Evolutionary conservation across 83 land plant species (phyloP).

Genomic region (Diphasiastrum complanatum): DNA sequence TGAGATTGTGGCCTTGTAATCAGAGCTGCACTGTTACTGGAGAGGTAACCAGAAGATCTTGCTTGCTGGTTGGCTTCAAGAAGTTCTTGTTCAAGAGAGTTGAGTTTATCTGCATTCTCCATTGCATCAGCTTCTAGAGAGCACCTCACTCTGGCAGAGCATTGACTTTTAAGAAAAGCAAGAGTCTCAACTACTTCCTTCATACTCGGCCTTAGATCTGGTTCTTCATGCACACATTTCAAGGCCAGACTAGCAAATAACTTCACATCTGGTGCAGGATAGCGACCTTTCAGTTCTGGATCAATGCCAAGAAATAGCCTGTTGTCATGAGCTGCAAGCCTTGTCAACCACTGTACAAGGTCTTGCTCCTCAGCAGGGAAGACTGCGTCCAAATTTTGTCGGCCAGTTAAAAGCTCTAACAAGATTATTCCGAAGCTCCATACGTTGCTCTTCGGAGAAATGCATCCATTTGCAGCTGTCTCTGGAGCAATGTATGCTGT

Average conservation of each 20-base stretch:
- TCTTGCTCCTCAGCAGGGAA: slow-evolving; percentile 62
- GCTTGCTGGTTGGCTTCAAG: too few relatives aligned
- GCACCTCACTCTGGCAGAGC: too few relatives aligned
- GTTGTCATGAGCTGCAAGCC: slow-evolving; percentile 58
- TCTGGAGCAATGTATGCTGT: slow-evolving; percentile 54
- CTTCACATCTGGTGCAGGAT: slow-evolving; percentile 47
- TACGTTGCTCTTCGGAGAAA: slow-evolving; percentile 81
- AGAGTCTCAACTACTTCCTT: slow-evolving; percentile 53
- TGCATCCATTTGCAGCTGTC: slow-evolving; percentile 45
- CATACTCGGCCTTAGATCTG: slow-evolving; percentile 69
- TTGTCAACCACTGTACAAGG: slow-evolving; percentile 63
- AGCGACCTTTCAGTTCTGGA: slow-evolving; percentile 67
- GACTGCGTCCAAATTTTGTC: slow-evolving; percentile 50
- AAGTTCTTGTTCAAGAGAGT: too few relatives aligned
- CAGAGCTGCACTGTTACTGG: too few relatives aligned
- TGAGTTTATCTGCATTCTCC: too few relatives aligned
- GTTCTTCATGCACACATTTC: slow-evolving; percentile 59
- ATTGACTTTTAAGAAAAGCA: too few relatives aligned
- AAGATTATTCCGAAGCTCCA: slow-evolving; percentile 90
- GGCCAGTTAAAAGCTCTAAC: slow-evolving; percentile 87
- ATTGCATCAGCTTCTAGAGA: too few relatives aligned
- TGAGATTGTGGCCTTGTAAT: too few relatives aligned
- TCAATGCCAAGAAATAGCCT: slow-evolving; percentile 72
- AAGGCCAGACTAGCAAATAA: slow-evolving; percentile 58
- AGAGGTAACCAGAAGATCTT: too few relatives aligned